Base-by-base conservation (phyloP, 129 eudicot species). In the Solidago caesia region DNA sequence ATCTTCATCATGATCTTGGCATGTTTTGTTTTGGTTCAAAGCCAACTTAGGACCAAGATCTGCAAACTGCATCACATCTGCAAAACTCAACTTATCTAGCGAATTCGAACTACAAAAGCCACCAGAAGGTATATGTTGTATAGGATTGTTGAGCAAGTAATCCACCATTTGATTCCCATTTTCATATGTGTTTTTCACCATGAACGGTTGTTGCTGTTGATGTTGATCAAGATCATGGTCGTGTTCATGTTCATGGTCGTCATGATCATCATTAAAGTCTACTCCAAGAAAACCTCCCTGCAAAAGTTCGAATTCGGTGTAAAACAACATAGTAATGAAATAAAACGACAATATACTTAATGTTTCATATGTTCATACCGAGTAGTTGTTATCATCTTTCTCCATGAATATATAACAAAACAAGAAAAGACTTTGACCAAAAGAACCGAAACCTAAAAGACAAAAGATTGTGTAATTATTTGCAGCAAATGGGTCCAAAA, bases 41-140 rank as follows among this genome's bases (percentile, higher is more conserved):
- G 83, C 91, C 75, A 91, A 70, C 64, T 82, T 94, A 0, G 93
- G 97, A 49, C 97, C 96, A 67, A 88, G 90, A 83, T 91, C 97
- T 0, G 93, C 96, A 72, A 95, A 91, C 74, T 95, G 97, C 97
- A 94, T 94, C 83, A 91, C 97, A 77, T 94, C 99, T 5, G 97
- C 97, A 44, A 95, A 95, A 76, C 96, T 95, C 79, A 88, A 64
- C 81, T 89, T 91, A 27, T 92, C 89, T 41, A 80, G 65, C 4
- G 88, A 83, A 33, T 81, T 76, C 41, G 95, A 77, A 67, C 83
- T 65, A 67, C 79, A 56, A 56, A 76, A 77, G 44, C 72, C 83
- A 25, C 80, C 74, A 8, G 84, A 51, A 21, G 86, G 63, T 42
- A 76, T 68, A 33, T 80, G 81, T 44, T 74, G 81, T 48, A 68